phyloP scores from a whole-genome alignment of 208 protist genomes.

The Giardia duodenalis region DNA sequence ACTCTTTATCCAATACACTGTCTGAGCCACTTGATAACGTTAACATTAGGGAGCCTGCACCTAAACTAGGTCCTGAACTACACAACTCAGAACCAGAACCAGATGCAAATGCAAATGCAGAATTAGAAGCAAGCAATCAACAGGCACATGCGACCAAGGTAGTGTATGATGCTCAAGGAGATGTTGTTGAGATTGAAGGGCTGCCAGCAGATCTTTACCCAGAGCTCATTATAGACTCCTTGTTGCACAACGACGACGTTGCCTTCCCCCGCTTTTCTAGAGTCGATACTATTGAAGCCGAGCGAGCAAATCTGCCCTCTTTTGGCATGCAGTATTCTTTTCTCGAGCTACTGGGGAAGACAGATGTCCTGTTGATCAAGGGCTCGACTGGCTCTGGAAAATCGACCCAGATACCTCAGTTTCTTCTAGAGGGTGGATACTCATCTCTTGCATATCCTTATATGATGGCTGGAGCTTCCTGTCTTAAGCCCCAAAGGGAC shows the following conservation, averaged over 20 bases:
- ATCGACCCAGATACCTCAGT: conserved; percentile 12
- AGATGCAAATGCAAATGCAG: too few relatives aligned
- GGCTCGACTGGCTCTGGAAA: background rate
- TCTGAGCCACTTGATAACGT: background rate
- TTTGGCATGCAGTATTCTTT: background rate
- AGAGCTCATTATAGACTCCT: background rate
- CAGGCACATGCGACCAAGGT: background rate
- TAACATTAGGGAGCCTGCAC: background rate
- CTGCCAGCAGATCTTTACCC: background rate
- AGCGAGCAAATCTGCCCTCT: background rate
- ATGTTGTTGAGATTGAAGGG: background rate
- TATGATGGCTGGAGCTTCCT: background rate
- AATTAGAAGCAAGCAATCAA: too few relatives aligned
- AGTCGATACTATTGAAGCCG: background rate
- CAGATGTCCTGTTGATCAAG: background rate
- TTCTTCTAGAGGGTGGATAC: background rate
- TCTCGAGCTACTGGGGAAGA: background rate
- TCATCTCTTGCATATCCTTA: background rate
- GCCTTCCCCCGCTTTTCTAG: background rate
- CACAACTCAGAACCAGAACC: too few relatives aligned
- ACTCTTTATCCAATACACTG: background rate
- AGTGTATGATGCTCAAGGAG: background rate
- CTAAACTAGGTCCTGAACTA: background rate
- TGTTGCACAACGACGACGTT: background rate
- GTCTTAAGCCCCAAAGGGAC: background rate